These are phyloP conservation scores for Diplodia mutila DNA, from an alignment of 2,329 filamentous ascomycete species.

Conservation along the genomic window DNA sequence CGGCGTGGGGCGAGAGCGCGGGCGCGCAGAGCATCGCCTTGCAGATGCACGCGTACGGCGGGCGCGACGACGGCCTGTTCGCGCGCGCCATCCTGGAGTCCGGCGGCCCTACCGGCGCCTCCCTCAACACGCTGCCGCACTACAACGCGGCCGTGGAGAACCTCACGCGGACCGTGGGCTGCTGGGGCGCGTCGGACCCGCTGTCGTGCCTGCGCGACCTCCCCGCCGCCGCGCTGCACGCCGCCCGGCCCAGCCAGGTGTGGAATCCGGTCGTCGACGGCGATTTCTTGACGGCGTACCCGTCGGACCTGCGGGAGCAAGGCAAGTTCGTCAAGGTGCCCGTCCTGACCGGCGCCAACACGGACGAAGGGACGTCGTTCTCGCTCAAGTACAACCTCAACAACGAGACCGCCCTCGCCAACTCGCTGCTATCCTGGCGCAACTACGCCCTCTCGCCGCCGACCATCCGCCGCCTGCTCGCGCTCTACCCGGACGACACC, in stretches of 20 bases:
- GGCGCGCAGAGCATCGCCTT: slow-evolving; percentile 45
- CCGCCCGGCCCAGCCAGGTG: slow-evolving; percentile 31
- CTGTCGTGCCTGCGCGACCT: slow-evolving; percentile 44
- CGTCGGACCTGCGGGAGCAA: slow-evolving; percentile 32
- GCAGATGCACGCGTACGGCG: slow-evolving; percentile 44
- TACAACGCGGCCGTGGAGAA: slow-evolving; percentile 31
- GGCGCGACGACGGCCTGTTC: slow-evolving; percentile 48
- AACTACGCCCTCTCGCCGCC: slow-evolving; percentile 37
- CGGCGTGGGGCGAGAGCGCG: slow-evolving; percentile 44
- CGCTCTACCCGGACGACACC: slow-evolving; percentile 38
- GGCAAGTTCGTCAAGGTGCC: slow-evolving; percentile 67
- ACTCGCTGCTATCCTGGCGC: slow-evolving; percentile 43
- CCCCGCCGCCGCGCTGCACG: slow-evolving; percentile 35
- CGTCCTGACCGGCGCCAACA: slow-evolving; percentile 65
- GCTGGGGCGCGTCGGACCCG: slow-evolving; percentile 7
- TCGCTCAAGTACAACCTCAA: slow-evolving; percentile 55
- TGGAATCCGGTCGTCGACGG: slow-evolving; percentile 35
- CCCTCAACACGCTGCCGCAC: slow-evolving; percentile 39
- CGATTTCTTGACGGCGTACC: slow-evolving; percentile 33
- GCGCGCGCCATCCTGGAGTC: slow-evolving; percentile 47
- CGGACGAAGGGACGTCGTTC: slow-evolving; percentile 66
- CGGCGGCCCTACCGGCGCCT: slow-evolving; percentile 39
- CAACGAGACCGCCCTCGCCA: slow-evolving; percentile 56
- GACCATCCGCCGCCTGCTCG: slow-evolving; percentile 38
- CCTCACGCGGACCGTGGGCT: slow-evolving; percentile 9